Evolutionary conservation across 164 flowering plant genomes (phyloP).

Genomic region (Kalanchoe fedtschenkoi): DNA sequence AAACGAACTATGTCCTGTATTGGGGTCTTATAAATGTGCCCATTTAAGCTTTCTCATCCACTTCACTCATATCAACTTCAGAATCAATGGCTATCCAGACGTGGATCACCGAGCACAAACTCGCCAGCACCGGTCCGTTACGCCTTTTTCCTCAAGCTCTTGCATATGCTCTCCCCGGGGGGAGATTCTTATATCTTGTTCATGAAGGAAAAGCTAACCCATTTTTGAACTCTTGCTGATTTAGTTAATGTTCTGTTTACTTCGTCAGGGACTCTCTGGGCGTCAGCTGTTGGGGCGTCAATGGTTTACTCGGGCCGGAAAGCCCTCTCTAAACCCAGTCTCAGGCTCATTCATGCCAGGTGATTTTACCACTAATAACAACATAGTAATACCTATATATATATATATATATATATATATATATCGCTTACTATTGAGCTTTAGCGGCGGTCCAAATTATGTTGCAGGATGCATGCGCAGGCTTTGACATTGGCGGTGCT

Average conservation of each 20-base stretch:
- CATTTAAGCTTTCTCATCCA: too few relatives aligned
- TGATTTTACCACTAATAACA: conserved; percentile 4
- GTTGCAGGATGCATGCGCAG: conserved; percentile 78
- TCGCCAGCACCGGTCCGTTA: conserved; percentile 58
- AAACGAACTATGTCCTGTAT: too few relatives aligned
- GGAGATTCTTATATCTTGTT: too few relatives aligned
- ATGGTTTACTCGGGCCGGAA: conserved; percentile 32
- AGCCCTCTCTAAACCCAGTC: conserved; percentile 57
- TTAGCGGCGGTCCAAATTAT: background rate
- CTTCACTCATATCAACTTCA: too few relatives aligned
- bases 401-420: too few relatives aligned
- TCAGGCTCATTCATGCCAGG: conserved; percentile 88
- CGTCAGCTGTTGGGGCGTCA: conserved; percentile 61
- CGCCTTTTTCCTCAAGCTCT: background rate
- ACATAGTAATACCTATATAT: too few relatives aligned
- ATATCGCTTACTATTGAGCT: background rate
- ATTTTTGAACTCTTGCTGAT: background rate
- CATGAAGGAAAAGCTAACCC: too few relatives aligned
- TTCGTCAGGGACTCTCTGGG: conserved; percentile 62
- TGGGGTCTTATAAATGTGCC: too few relatives aligned
- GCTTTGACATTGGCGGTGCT: conserved; percentile 73
- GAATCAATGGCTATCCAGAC: conserved; percentile 37
- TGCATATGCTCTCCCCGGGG: background rate
- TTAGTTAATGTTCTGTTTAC: background rate
- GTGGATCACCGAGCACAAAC: conserved; percentile 79